Conservation (phyloP, 306 rosid genomes). For the Quercus variabilis region DNA sequence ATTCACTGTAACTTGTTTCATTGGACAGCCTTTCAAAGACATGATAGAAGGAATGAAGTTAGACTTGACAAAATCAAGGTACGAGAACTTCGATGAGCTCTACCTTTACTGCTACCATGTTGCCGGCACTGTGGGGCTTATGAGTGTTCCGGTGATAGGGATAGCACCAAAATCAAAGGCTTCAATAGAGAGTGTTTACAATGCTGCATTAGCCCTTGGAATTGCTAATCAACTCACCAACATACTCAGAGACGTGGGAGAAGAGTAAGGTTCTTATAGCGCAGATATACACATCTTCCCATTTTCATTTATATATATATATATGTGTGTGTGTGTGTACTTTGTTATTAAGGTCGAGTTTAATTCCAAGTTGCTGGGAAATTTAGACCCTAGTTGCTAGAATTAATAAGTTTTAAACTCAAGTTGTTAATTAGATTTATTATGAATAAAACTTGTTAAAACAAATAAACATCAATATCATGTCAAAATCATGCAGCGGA, state of each 20-base stretch:
- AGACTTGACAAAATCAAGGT: conserved; percentile 81
- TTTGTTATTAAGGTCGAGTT: too few relatives aligned
- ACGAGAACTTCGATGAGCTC: conserved; percentile 80
- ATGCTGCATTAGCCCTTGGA: conserved; percentile 93
- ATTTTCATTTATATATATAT: too few relatives aligned
- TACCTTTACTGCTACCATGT: conserved; percentile 96
- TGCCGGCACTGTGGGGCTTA: conserved; percentile 98
- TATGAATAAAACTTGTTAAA: too few relatives aligned
- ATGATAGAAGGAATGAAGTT: conserved; percentile 96
- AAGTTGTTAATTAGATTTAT: too few relatives aligned
- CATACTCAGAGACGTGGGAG: conserved; percentile 97
- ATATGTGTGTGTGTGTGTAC: too few relatives aligned
- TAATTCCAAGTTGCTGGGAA: too few relatives aligned
- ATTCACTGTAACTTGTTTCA: conserved; percentile 7
- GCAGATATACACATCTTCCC: background rate
- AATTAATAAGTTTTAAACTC: too few relatives aligned
- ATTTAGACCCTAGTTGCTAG: too few relatives aligned
- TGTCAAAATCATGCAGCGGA: too few relatives aligned
- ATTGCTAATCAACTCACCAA: conserved; percentile 97
- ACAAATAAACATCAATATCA: too few relatives aligned
- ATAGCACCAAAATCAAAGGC: conserved; percentile 71
- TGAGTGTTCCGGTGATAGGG: conserved; percentile 99
- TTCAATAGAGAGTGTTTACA: conserved; percentile 72
- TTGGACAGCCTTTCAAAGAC: conserved; percentile 82
- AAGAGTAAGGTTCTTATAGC: conserved; percentile 65